phyloP scores from a whole-genome alignment of 805 yeast genomes.

The Saccharomycopsis selenospora region DNA sequence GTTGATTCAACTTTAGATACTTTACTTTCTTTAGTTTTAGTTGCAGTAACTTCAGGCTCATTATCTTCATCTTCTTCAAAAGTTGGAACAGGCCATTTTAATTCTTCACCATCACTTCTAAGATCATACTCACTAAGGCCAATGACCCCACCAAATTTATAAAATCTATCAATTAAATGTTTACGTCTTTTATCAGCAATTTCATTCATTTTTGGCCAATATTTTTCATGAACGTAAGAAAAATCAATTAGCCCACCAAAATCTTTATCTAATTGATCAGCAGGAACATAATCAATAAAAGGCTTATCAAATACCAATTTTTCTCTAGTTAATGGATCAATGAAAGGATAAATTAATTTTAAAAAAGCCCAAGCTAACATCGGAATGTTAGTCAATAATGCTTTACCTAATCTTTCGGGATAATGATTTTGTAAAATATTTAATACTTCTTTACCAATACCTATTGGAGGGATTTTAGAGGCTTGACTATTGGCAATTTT shows the following conservation, averaged over 20 bases:
- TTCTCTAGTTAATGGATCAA: slow-evolving; percentile 91
- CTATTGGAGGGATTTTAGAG: slow-evolving; percentile 80
- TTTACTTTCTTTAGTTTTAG: neutral
- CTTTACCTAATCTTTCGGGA: slow-evolving; percentile 94
- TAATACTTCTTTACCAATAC: slow-evolving; percentile 84
- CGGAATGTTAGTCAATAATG: slow-evolving; percentile 86
- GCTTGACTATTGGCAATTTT: slow-evolving; percentile 42
- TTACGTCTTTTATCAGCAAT: slow-evolving; percentile 52
- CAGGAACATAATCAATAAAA: slow-evolving; percentile 73
- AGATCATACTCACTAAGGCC: slow-evolving; percentile 83
- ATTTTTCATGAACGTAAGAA: slow-evolving; percentile 68
- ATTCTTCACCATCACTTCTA: slow-evolving; percentile 39
- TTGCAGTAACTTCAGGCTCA: neutral
- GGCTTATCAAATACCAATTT: slow-evolving; percentile 90
- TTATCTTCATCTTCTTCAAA: neutral
- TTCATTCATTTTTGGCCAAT: slow-evolving; percentile 67
- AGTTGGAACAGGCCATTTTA: slow-evolving; percentile 27
- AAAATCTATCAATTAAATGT: slow-evolving; percentile 63
- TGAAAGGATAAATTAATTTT: slow-evolving; percentile 88
- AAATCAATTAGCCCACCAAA: slow-evolving; percentile 86
- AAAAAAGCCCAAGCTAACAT: slow-evolving; percentile 90
- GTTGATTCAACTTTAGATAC: neutral
- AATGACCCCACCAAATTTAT: slow-evolving; percentile 57
- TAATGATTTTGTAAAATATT: slow-evolving; percentile 94
- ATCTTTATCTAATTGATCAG: slow-evolving; percentile 69